A percentile compares a stretch with the other conserved stretches of the same genome.
Conservation (phyloP, 495 filamentous ascomycete genomes). For the Corynascus novoguineensis region DNA sequence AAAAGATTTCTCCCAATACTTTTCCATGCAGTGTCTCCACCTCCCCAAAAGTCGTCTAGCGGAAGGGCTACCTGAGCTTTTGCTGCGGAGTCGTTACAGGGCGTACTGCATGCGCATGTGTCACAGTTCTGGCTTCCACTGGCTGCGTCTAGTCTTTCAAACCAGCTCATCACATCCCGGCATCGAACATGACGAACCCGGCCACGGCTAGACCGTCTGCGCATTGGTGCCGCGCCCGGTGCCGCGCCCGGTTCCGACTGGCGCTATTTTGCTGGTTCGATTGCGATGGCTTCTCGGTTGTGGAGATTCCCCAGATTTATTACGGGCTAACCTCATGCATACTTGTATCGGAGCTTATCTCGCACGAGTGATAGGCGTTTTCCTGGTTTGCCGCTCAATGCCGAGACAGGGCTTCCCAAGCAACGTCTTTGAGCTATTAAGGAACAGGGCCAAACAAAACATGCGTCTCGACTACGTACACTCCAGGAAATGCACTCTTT, state of each 20-base stretch:
- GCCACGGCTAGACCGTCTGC: not conserved
- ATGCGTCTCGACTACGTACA: no score
- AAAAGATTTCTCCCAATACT: no score
- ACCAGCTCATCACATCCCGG: not conserved
- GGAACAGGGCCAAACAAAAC: no score
- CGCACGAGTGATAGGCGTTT: not conserved
- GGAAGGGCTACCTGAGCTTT: not conserved
- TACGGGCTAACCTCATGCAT: not conserved
- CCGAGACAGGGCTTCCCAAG: not conserved
- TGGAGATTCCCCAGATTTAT: conserved; percentile 18
- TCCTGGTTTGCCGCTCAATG: not conserved
- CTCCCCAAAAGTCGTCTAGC: no score
- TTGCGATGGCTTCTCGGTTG: conserved; percentile 8
- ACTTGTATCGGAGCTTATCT: conserved; percentile 14
- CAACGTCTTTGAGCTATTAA: not conserved
- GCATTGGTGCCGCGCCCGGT: no score
- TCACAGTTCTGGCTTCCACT: not conserved
- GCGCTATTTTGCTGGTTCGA: not conserved
- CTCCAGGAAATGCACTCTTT: no score
- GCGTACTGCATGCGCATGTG: conserved; percentile 3
- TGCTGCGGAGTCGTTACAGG: not conserved
- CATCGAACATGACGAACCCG: not conserved
- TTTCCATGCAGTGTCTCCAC: no score
- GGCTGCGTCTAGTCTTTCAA: not conserved
- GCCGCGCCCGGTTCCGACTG: no score